These are phyloP conservation scores for Blastomyces percursus DNA, from an alignment of 2,329 filamentous ascomycete species.

Conservation along the genomic window DNA sequence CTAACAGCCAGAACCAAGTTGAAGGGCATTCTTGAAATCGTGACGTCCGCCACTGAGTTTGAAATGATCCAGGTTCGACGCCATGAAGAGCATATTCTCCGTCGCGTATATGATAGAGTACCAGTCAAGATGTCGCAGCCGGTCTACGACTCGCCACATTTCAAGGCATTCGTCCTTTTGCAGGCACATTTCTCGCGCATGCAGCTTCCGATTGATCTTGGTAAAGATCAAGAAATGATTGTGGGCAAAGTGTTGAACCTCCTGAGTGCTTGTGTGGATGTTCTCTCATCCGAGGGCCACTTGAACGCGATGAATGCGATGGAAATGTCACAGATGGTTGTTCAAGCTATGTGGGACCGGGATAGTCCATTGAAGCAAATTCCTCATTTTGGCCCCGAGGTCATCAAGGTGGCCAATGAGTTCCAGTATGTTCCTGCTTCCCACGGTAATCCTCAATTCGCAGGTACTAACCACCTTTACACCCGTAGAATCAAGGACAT, in stretches of 20 bases:
- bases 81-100: constrained; percentile 78
- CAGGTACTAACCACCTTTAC: constrained; percentile 19
- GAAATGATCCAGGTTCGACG: constrained; percentile 88
- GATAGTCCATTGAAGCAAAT: constrained; percentile 97
- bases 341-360: constrained; percentile 98
- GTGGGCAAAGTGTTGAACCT: constrained; percentile 75
- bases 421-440: constrained; percentile 50
- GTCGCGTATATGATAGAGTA: constrained; percentile 84
- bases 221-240: constrained; percentile 88
- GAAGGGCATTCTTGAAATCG: constrained; percentile 92
- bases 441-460: constrained; percentile 3
- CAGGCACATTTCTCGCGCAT: constrained; percentile 97
- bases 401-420: constrained; percentile 70
- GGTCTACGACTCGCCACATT: constrained; percentile 79
- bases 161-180: constrained; percentile 94
- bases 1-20: constrained; percentile 81
- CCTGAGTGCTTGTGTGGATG: constrained; percentile 84
- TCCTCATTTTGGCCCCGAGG: constrained; percentile 77
- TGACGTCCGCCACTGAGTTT: constrained; percentile 93
- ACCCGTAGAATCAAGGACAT: constrained; percentile 71
- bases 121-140: constrained; percentile 90
- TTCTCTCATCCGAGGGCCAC: constrained; percentile 88
- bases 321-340: constrained; percentile 99
- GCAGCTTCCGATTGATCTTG: constrained; percentile 89
- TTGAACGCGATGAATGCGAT: constrained; percentile 97